phyloP scores from a whole-genome alignment of 768 basidiomycete species.

The Termitomyces bulborhizus region DNA sequence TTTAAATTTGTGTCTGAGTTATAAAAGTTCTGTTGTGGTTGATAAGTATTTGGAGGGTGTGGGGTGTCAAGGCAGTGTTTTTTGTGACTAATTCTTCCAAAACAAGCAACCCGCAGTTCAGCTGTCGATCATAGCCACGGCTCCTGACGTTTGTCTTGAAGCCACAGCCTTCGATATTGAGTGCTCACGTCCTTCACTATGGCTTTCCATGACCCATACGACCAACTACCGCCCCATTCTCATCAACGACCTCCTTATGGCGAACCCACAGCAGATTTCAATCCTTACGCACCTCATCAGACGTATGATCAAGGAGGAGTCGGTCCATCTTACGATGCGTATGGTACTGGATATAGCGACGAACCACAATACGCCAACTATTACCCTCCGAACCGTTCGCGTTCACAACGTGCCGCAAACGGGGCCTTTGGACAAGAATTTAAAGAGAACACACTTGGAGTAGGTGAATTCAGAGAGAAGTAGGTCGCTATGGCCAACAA shows the following conservation, averaged over 20 bases:
- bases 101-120: conserved; percentile 4
- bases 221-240: conserved; percentile 21
- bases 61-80: conserved; percentile 1
- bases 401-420: conserved; percentile 15
- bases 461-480: conserved; percentile 6
- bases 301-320: conserved; percentile 46
- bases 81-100: conserved; percentile 4
- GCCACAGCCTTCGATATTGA: not conserved
- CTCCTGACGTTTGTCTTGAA: not conserved
- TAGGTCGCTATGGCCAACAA: conserved; percentile 4
- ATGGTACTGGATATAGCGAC: conserved; percentile 31
- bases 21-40: no score
- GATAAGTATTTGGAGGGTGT: not conserved
- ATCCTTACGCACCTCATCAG: conserved; percentile 47
- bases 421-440: conserved; percentile 6
- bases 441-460: conserved; percentile 7
- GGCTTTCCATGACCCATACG: conserved; percentile 53
- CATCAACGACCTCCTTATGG: conserved; percentile 25
- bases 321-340: conserved; percentile 22
- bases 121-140: not conserved
- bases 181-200: conserved; percentile 23
- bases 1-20: not conserved
- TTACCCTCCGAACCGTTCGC: conserved; percentile 20
- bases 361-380: conserved; percentile 23
- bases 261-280: conserved; percentile 28